phyloP scores from a whole-genome alignment of 768 basidiomycete species.

The Hebeloma cylindrosporum region DNA sequence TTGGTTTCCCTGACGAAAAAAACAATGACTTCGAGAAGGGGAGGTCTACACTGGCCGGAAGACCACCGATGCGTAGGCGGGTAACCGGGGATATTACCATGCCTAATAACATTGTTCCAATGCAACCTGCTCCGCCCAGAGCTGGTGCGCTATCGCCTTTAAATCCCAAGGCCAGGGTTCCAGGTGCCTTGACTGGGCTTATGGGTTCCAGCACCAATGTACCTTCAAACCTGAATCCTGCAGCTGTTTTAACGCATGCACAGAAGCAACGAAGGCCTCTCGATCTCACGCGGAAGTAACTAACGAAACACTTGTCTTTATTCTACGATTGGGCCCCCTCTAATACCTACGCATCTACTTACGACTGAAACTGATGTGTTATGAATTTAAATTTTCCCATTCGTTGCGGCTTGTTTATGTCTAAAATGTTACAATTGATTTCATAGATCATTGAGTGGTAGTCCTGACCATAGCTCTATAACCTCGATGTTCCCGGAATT shows the following conservation, averaged over 20 bases:
- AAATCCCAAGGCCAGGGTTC: slow-evolving; percentile 66
- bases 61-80: slow-evolving; percentile 58
- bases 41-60: slow-evolving; percentile 25
- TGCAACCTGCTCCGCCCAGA: slow-evolving; percentile 32
- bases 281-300: slow-evolving; percentile 31
- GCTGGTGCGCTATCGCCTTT: slow-evolving; percentile 64
- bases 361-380: too few relatives aligned
- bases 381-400: too few relatives aligned
- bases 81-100: slow-evolving; percentile 53
- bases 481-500: slow-evolving; percentile 22
- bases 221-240: slow-evolving; percentile 25
- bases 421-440: too few relatives aligned
- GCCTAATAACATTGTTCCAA: slow-evolving; percentile 26
- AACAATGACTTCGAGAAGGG: slow-evolving; percentile 28
- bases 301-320: slow-evolving; percentile 2
- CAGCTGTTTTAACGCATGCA: slow-evolving; percentile 33
- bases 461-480: slow-evolving; percentile 5
- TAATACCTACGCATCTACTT: too few relatives aligned
- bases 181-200: slow-evolving; percentile 39
- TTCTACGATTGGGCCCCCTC: slow-evolving; percentile 1
- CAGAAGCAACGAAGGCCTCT: slow-evolving; percentile 36
- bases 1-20: slow-evolving; percentile 47
- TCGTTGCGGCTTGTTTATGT: too few relatives aligned
- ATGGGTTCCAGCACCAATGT: slow-evolving; percentile 18
- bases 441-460: neutral